Evolutionary conservation across 2,329 filamentous ascomycete genomes (phyloP).

Genomic region (Alternaria sp.): DNA sequence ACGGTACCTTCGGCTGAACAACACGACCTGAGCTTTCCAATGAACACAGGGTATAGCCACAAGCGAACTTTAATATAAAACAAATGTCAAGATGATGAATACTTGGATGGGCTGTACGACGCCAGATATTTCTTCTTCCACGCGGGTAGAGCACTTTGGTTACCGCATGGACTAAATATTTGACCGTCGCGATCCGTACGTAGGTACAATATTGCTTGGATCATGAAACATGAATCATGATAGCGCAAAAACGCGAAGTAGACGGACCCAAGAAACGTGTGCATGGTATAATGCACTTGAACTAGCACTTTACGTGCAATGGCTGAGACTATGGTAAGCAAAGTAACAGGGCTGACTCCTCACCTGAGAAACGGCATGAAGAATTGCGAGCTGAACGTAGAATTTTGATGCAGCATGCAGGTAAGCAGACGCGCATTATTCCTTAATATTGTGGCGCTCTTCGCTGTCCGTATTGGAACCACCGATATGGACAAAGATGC

Average conservation of each 20-base stretch:
- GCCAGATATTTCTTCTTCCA: background rate
- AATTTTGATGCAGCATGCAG: conserved; percentile 23
- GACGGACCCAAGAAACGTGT: background rate
- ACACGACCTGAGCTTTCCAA: background rate
- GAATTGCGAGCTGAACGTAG: conserved; percentile 10
- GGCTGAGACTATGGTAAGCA: conserved; percentile 9
- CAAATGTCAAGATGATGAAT: no score
- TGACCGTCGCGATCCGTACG: background rate
- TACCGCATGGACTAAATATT: background rate
- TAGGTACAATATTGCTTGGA: background rate
- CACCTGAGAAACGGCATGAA: conserved; percentile 9
- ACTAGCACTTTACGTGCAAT: background rate
- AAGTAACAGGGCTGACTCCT: conserved; percentile 16
- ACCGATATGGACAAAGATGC: conserved; percentile 12
- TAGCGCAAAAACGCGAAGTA: background rate
- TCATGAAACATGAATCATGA: background rate
- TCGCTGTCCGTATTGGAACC: conserved; percentile 19
- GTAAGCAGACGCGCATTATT: conserved; percentile 21
- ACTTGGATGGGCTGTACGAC: background rate
- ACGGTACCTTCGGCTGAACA: background rate
- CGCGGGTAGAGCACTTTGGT: background rate
- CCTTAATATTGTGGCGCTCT: conserved; percentile 40
- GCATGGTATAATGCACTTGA: background rate
- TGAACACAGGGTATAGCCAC: background rate
- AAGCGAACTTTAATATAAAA: no score